phyloP scores from a whole-genome alignment of 2,329 filamentous ascomycete species.

The Fusarium algeriense region DNA sequence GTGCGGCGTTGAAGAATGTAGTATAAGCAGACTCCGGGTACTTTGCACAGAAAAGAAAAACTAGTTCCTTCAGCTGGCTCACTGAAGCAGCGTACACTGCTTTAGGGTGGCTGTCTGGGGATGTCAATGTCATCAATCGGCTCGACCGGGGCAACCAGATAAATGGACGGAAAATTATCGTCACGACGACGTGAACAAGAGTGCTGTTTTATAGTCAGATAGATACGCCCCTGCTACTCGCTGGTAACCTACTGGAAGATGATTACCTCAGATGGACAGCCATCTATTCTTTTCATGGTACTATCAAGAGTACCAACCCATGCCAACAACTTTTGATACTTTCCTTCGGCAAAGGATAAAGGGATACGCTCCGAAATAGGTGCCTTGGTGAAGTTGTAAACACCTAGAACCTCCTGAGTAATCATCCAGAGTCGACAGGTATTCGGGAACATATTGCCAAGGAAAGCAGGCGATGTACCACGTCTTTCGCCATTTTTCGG shows the following conservation, averaged over 20 bases:
- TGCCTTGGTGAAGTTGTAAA: not conserved
- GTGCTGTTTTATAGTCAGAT: not conserved
- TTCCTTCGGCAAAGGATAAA: not conserved
- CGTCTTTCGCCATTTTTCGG: accelerated
- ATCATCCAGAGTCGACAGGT: not conserved
- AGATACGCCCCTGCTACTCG: not conserved
- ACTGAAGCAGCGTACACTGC: not conserved
- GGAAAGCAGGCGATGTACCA: not conserved
- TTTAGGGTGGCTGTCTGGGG: not conserved
- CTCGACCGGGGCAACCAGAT: accelerated
- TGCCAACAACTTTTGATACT: not conserved
- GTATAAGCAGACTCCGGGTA: not conserved
- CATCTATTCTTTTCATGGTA: not conserved
- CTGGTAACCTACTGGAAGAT: not conserved
- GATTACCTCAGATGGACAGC: not conserved
- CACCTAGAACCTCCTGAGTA: not conserved
- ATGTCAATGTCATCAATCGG: not conserved
- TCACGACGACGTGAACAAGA: not conserved
- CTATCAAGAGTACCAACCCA: not conserved
- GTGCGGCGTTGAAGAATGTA: not conserved
- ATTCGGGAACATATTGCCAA: not conserved
- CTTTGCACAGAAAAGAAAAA: not conserved
- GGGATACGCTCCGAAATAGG: not conserved
- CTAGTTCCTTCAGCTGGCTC: not conserved
- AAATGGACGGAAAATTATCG: not conserved